phyloP scores from a whole-genome alignment of 345 rosid species.

The Noccaea bulbosa region DNA sequence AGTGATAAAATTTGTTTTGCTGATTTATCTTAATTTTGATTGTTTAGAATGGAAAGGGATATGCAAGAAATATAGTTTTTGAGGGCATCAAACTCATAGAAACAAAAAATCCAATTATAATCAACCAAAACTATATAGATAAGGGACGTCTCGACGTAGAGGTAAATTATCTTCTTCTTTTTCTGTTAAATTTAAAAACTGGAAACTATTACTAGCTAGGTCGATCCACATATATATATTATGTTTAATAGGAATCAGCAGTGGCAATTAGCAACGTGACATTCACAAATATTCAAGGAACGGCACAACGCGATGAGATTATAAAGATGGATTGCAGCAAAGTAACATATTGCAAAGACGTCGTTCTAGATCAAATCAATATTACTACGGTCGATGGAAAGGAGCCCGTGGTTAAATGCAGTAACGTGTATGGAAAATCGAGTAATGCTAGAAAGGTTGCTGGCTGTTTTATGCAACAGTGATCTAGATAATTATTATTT shows the following conservation, averaged over 20 bases:
- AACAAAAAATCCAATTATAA: conserved; percentile 34
- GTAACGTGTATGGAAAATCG: conserved; percentile 21
- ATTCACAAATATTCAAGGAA: conserved; percentile 27
- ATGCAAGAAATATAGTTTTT: conserved; percentile 28
- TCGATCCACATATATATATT: not conserved
- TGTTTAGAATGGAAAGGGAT: conserved; percentile 38
- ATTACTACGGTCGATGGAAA: conserved; percentile 30
- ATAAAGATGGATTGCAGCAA: conserved; percentile 32
- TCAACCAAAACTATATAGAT: conserved; percentile 27
- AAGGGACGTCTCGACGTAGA: conserved; percentile 15
- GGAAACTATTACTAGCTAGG: not conserved
- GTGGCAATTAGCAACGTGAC: conserved; percentile 40
- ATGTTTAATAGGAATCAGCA: conserved; percentile 32
- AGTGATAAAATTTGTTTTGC: not conserved
- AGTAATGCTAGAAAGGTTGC: not conserved
- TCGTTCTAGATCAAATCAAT: conserved; percentile 21
- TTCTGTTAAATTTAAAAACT: not conserved
- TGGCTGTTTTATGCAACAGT: not conserved
- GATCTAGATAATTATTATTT: too few species aligned
- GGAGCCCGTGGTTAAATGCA: conserved; percentile 4
- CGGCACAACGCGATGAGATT: not conserved
- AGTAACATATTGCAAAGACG: conserved; percentile 24
- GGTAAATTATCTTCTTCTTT: conserved; percentile 5
- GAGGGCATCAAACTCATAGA: not conserved
- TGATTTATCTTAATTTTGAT: not conserved